These are phyloP conservation scores for Penicillium sp. DNA, from an alignment of 2,329 filamentous ascomycete genomes.

Conservation along the genomic window DNA sequence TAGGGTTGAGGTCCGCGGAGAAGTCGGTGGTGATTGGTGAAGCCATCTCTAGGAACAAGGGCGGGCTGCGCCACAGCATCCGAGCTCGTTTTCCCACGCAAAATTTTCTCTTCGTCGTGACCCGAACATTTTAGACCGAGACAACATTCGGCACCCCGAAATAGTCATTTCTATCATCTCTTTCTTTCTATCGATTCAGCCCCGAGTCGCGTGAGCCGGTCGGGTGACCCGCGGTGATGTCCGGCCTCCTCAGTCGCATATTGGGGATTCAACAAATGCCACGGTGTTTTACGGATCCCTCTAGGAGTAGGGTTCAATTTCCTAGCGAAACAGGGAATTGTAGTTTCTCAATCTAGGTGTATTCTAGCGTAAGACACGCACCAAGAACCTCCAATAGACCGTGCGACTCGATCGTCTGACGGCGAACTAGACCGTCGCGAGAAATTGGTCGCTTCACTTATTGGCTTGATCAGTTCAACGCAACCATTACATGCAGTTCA, in stretches of 20 bases:
- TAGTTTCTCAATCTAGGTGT: constrained; percentile 54
- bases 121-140: constrained; percentile 1
- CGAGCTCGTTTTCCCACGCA: neutral
- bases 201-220: constrained; percentile 13
- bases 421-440: neutral
- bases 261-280: neutral
- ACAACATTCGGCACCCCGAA: constrained; percentile 5
- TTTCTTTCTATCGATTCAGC: neutral
- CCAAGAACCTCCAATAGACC: neutral
- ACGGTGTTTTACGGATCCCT: neutral
- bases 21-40: constrained; percentile 4
- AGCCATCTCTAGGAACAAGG: neutral
- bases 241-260: neutral
- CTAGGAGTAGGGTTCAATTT: neutral
- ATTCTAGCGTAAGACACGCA: neutral
- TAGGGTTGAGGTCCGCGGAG: neutral
- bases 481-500: constrained; percentile 2
- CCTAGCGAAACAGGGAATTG: constrained; percentile 50
- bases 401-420: constrained; percentile 2
- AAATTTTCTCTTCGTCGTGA: constrained; percentile 2
- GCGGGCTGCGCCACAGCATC: constrained; percentile 10
- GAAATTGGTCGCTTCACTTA: neutral
- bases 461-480: neutral
- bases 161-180: neutral
- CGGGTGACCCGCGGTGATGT: constrained; percentile 13